Evolutionary conservation across 768 basidiomycete genomes (phyloP).

Genomic region (Mycena haematopus): DNA sequence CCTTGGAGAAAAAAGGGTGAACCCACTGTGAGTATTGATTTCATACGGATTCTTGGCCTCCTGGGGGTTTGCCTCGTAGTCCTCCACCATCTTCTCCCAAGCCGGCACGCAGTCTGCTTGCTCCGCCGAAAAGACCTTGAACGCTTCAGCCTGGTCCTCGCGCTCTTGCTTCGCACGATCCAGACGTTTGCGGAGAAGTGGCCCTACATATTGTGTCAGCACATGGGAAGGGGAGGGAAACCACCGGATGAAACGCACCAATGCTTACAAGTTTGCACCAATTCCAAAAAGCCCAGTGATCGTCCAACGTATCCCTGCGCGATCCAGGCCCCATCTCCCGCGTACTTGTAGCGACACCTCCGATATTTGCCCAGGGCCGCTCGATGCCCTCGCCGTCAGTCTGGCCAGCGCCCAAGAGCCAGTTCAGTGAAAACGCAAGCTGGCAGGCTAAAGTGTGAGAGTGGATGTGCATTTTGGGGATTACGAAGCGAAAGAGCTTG

Average conservation of each 20-base stretch:
- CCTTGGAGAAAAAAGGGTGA: too few relatives aligned
- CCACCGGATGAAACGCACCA: slow-evolving; percentile 26
- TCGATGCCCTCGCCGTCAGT: neutral
- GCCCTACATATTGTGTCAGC: too few relatives aligned
- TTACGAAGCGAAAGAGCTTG: neutral
- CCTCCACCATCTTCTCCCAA: slow-evolving; percentile 14
- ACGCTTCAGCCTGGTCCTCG: neutral
- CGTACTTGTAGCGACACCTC: neutral
- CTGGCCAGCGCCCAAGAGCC: neutral
- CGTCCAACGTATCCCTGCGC: neutral
- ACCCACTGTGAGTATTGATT: slow-evolving; percentile 5
- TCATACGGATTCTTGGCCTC: slow-evolving; percentile 17
- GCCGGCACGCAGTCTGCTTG: neutral
- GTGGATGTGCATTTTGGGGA: neutral
- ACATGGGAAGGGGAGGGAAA: too few relatives aligned
- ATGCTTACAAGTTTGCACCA: slow-evolving; percentile 36
- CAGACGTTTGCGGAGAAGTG: neutral
- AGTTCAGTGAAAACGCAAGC: neutral
- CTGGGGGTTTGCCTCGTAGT: neutral
- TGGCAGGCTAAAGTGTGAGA: neutral
- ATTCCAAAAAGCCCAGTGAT: slow-evolving; percentile 38
- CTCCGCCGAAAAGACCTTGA: neutral
- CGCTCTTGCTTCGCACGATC: neutral
- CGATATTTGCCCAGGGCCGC: neutral
- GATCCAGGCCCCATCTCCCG: neutral